Conservation (phyloP, 805 yeast species). For the Saccharomycopsis schoenii region DNA sequence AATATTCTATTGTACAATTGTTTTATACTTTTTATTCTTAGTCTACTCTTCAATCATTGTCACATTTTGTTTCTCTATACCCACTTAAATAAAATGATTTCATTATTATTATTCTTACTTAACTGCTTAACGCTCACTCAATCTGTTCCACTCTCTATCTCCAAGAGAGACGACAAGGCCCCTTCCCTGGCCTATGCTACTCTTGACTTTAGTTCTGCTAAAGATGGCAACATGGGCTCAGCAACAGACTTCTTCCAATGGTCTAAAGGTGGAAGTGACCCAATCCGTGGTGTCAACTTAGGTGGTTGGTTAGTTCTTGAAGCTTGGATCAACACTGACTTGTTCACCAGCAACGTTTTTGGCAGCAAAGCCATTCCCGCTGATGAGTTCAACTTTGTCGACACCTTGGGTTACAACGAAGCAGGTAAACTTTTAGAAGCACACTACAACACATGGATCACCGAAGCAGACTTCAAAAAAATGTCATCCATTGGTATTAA, state of each 20-base stretch:
- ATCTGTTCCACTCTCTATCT: not conserved
- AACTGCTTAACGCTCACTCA: not conserved
- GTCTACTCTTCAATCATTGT: too few relatives aligned
- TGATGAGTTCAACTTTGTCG: conserved; percentile 51
- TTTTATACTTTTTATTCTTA: too few relatives aligned
- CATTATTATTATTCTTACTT: not conserved
- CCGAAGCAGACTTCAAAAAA: conserved; percentile 45
- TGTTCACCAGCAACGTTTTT: conserved; percentile 34
- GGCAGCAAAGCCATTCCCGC: conserved; percentile 36
- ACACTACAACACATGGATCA: conserved; percentile 53
- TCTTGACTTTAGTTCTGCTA: not conserved
- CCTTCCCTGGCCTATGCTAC: conserved; percentile 4
- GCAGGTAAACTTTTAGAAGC: conserved; percentile 33
- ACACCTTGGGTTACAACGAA: conserved; percentile 36
- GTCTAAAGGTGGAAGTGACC: conserved; percentile 2
- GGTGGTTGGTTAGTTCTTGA: conserved; percentile 72
- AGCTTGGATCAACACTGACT: conserved; percentile 60
- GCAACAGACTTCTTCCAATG: conserved; percentile 5
- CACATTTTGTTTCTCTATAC: too few relatives aligned
- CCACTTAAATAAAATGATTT: not conserved
- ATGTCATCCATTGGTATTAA: conserved; percentile 49
- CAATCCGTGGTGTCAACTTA: conserved; percentile 37
- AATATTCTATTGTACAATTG: too few relatives aligned
- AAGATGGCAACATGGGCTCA: conserved; percentile 4
- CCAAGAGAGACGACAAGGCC: not conserved